Evolutionary conservation across 306 rosid species (phyloP).

Genomic region (Acacia acuminata): DNA sequence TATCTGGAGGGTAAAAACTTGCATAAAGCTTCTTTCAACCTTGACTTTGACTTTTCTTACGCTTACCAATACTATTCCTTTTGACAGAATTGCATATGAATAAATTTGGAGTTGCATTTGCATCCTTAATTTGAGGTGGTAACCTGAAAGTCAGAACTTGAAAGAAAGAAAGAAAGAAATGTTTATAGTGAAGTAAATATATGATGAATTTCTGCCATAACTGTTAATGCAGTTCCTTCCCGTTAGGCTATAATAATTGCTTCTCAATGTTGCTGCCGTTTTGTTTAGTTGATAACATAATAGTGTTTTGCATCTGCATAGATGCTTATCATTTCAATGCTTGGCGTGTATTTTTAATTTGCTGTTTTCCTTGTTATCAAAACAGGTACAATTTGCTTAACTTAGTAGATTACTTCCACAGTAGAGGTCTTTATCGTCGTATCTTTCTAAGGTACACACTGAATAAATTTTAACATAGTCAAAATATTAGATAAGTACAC

Average conservation of each 20-base stretch:
- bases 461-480: constrained; percentile 13
- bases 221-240: neutral
- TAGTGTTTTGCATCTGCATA: neutral
- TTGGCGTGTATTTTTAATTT: constrained; percentile 15
- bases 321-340: constrained; percentile 1
- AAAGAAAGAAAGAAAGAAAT: neutral
- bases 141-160: neutral
- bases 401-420: constrained; percentile 71
- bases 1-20: constrained; percentile 90
- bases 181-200: neutral
- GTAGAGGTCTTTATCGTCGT: constrained; percentile 86
- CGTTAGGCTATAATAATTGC: constrained; percentile 11
- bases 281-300: constrained; percentile 4
- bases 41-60: neutral
- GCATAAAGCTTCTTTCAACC: constrained; percentile 1
- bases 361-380: constrained; percentile 31
- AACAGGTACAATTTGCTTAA: constrained; percentile 84
- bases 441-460: constrained; percentile 61
- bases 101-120: neutral
- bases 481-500: constrained; percentile 9
- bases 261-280: constrained; percentile 20
- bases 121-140: neutral
- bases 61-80: neutral
- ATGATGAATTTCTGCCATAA: neutral
- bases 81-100: neutral